These are phyloP conservation scores for Hysterangium stoloniferum DNA, from an alignment of 768 basidiomycete species.

Conservation along the genomic window DNA sequence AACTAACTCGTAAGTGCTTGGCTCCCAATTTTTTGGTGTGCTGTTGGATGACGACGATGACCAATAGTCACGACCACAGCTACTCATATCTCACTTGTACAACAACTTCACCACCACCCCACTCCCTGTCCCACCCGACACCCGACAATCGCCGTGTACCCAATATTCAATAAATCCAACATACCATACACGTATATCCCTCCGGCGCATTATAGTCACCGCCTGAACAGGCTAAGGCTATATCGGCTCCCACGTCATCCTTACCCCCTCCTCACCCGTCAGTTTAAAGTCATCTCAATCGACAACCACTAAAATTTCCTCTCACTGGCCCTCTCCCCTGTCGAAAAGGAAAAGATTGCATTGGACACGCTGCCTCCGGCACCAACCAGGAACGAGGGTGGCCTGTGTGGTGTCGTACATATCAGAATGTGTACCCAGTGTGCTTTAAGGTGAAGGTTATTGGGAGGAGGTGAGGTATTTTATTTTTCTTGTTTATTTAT, in stretches of 20 bases:
- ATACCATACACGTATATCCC: too few species aligned
- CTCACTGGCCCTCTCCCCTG: slow-evolving; percentile 63
- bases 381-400: slow-evolving; percentile 65
- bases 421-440: slow-evolving; percentile 61
- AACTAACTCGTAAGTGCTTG: too few species aligned
- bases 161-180: too few species aligned
- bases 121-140: too few species aligned
- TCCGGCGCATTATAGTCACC: too few species aligned
- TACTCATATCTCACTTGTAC: too few species aligned
- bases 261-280: slow-evolving; percentile 70
- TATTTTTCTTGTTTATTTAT: neutral
- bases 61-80: too few species aligned
- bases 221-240: too few species aligned
- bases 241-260: slow-evolving; percentile 96
- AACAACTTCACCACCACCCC: too few species aligned
- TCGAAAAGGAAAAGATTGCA: slow-evolving; percentile 78
- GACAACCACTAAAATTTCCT: slow-evolving; percentile 95
- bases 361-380: slow-evolving; percentile 58
- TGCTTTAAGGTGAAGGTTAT: slow-evolving; percentile 79
- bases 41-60: too few species aligned
- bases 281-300: slow-evolving; percentile 88
- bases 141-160: too few species aligned
- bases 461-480: slow-evolving; percentile 67
- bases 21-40: too few species aligned
- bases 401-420: slow-evolving; percentile 95